phyloP scores from a whole-genome alignment of 768 basidiomycete genomes.

The Phanerodontia chrysosporium region DNA sequence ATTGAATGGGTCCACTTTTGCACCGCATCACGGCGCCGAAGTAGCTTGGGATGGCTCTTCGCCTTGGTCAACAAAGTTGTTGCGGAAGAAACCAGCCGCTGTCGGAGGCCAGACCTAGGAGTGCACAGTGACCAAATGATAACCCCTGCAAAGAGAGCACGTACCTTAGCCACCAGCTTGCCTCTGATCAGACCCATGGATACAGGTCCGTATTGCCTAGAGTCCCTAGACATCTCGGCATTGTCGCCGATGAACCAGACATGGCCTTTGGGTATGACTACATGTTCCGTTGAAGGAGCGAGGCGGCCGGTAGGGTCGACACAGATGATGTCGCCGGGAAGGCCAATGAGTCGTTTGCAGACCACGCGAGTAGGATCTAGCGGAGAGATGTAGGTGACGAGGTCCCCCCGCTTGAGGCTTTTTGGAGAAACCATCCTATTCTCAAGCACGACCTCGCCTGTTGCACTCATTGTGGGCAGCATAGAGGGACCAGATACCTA shows the following conservation, averaged over 20 bases:
- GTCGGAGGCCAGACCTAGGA: constrained; percentile 25
- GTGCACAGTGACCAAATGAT: not conserved
- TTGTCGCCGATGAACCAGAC: constrained; percentile 94
- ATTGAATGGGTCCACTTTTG: too few relatives aligned
- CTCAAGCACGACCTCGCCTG: constrained; percentile 63
- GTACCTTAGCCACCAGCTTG: constrained; percentile 60
- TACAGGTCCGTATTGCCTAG: constrained; percentile 89
- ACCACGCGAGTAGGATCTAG: constrained; percentile 59
- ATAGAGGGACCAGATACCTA: constrained; percentile 77
- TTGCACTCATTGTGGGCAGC: constrained; percentile 65
- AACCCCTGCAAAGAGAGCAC: constrained; percentile 19
- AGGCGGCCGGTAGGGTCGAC: constrained; percentile 76
- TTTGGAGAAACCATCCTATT: constrained; percentile 51
- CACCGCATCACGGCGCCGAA: too few relatives aligned
- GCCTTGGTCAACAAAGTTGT: constrained; percentile 21
- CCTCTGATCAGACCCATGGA: constrained; percentile 75
- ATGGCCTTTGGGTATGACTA: constrained; percentile 79
- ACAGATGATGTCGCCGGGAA: constrained; percentile 86
- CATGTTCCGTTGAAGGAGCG: constrained; percentile 66
- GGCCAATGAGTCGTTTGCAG: constrained; percentile 87
- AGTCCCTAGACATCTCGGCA: constrained; percentile 76
- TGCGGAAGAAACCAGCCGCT: constrained; percentile 25
- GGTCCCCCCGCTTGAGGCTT: constrained; percentile 64
- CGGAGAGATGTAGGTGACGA: constrained; percentile 72
- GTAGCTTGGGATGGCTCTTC: not conserved